These are phyloP conservation scores for Ajuga chamaepitys DNA, from an alignment of 257 asterid genomes.

Conservation along the genomic window DNA sequence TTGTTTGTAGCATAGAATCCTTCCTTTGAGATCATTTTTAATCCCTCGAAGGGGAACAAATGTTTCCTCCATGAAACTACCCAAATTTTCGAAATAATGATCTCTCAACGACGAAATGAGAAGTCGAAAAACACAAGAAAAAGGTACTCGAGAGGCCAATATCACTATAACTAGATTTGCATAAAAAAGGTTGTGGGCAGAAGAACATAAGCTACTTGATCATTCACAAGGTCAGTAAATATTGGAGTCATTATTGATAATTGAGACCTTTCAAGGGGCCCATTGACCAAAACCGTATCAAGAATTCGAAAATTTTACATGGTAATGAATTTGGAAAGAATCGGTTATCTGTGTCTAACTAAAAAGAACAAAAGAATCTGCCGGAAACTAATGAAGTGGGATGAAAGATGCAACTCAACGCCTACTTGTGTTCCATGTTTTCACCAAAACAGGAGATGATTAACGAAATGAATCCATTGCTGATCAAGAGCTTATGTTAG, in stretches of 20 bases:
- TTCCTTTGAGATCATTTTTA: slow-evolving; percentile 78
- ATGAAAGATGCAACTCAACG: slow-evolving; percentile 9
- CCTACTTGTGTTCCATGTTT: slow-evolving; percentile 28
- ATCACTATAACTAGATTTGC: slow-evolving; percentile 21
- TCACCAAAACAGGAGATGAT: slow-evolving; percentile 8
- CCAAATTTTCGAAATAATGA: slow-evolving; percentile 10
- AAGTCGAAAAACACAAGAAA: slow-evolving; percentile 6
- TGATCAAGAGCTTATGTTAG: slow-evolving; percentile 20
- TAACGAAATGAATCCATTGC: slow-evolving; percentile 25
- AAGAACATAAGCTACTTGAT: slow-evolving; percentile 30
- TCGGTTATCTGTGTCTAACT: slow-evolving; percentile 12
- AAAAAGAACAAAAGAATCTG: slow-evolving; percentile 33
- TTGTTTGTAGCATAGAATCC: slow-evolving; percentile 79
- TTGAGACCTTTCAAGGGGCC: slow-evolving; percentile 33
- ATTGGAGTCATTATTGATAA: neutral
- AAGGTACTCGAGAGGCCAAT: slow-evolving; percentile 41
- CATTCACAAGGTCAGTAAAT: slow-evolving; percentile 7
- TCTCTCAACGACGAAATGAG: neutral
- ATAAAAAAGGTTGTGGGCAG: slow-evolving; percentile 21
- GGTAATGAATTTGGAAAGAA: slow-evolving; percentile 23
- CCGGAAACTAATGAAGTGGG: slow-evolving; percentile 25
- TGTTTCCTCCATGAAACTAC: slow-evolving; percentile 69
- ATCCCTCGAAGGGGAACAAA: slow-evolving; percentile 91
- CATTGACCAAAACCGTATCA: slow-evolving; percentile 16
- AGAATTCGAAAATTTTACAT: slow-evolving; percentile 24